Conservation (phyloP, 495 filamentous ascomycete genomes). For the Penicillium herquei region DNA sequence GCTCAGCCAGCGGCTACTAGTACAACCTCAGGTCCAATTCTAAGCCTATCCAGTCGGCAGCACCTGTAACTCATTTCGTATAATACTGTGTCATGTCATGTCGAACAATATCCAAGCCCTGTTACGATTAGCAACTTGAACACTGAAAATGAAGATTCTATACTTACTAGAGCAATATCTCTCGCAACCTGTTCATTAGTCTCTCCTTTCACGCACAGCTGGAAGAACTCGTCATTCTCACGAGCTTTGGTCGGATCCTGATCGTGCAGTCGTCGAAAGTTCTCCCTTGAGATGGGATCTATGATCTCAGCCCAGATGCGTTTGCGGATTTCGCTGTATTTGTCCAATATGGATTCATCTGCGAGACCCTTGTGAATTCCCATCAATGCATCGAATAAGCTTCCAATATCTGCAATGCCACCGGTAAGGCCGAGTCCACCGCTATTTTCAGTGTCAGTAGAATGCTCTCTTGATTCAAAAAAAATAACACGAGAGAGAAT, state of each 20-base stretch:
- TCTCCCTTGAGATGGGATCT: slow-evolving; percentile 54
- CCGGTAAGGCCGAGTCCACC: slow-evolving; percentile 62
- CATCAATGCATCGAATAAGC: slow-evolving; percentile 55
- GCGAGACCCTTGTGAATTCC: slow-evolving; percentile 55
- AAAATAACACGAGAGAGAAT: not conserved
- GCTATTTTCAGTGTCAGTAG: slow-evolving; percentile 8
- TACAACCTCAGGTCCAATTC: too few relatives aligned
- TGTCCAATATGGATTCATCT: slow-evolving; percentile 55
- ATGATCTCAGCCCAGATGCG: slow-evolving; percentile 56
- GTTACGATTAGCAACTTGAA: not conserved
- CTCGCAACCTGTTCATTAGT: slow-evolving; percentile 21
- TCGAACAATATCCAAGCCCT: slow-evolving; percentile 29
- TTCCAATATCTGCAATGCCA: slow-evolving; percentile 58
- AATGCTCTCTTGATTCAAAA: not conserved
- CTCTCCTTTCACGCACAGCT: slow-evolving; percentile 23
- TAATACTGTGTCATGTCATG: slow-evolving; percentile 35
- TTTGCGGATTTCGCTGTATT: slow-evolving; percentile 56
- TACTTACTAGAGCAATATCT: slow-evolving; percentile 27
- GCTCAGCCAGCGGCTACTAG: too few relatives aligned
- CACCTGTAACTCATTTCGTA: slow-evolving; percentile 1
- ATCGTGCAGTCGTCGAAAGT: slow-evolving; percentile 39
- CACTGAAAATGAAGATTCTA: not conserved
- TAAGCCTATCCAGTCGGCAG: too few relatives aligned
- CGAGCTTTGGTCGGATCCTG: slow-evolving; percentile 34
- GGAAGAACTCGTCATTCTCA: slow-evolving; percentile 41